phyloP scores from a whole-genome alignment of 2,329 filamentous ascomycete genomes.

The Monosporascus ibericus region DNA sequence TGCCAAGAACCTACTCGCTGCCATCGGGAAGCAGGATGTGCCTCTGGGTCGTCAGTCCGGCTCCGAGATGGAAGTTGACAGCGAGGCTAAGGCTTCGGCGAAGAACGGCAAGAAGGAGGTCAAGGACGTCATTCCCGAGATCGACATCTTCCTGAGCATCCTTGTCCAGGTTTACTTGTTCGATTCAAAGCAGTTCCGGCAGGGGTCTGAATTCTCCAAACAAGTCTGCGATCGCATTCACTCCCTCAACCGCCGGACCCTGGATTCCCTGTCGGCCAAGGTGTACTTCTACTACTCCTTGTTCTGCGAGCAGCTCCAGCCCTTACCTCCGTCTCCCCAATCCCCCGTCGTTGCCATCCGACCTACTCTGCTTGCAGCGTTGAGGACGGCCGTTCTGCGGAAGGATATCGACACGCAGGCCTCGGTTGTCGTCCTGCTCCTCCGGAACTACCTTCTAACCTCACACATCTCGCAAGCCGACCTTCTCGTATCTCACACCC shows the following conservation, averaged over 20 bases:
- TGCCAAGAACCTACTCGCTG: constrained; percentile 64
- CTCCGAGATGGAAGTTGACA: constrained; percentile 69
- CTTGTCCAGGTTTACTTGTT: constrained; percentile 82
- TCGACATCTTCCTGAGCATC: constrained; percentile 84
- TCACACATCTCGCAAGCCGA: constrained; percentile 97
- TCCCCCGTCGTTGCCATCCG: constrained; percentile 84
- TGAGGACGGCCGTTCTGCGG: constrained; percentile 90
- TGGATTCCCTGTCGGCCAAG: constrained; percentile 89
- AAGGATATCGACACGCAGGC: constrained; percentile 98
- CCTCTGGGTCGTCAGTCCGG: constrained; percentile 52
- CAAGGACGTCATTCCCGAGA: constrained; percentile 78
- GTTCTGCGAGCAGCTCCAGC: constrained; percentile 86
- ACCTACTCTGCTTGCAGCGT: constrained; percentile 76
- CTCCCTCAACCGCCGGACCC: constrained; percentile 81
- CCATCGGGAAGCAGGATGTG: constrained; percentile 61
- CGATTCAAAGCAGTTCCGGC: constrained; percentile 74
- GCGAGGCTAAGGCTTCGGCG: constrained; percentile 44
- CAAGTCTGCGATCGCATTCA: constrained; percentile 81
- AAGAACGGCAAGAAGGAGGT: constrained; percentile 59
- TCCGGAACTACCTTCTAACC: constrained; percentile 92
- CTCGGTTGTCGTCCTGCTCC: constrained; percentile 86
- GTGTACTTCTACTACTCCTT: constrained; percentile 98
- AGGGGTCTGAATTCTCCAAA: constrained; percentile 78
- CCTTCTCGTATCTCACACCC: constrained; percentile 88
- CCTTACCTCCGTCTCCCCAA: constrained; percentile 80